These are phyloP conservation scores for Lasiodiplodia sp. DNA, from an alignment of 2,329 filamentous ascomycete genomes.

Conservation along the genomic window DNA sequence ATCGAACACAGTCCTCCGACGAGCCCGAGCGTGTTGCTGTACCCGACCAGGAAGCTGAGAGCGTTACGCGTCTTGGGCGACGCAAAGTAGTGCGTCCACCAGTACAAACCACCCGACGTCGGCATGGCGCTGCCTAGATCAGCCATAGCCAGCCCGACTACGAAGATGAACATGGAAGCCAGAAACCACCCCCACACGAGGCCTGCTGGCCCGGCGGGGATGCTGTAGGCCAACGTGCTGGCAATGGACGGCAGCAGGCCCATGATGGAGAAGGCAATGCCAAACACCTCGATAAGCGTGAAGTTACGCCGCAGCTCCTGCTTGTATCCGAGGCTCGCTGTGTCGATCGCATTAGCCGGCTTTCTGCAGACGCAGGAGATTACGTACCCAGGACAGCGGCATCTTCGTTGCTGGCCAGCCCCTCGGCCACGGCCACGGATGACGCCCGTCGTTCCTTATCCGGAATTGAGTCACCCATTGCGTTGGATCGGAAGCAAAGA, in stretches of 20 bases:
- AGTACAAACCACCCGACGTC: slow-evolving; percentile 66
- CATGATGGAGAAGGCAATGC: slow-evolving; percentile 59
- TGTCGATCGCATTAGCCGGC: not conserved
- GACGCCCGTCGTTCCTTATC: slow-evolving; percentile 21
- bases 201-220: slow-evolving; percentile 66
- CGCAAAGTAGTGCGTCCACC: slow-evolving; percentile 67
- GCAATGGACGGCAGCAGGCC: slow-evolving; percentile 67
- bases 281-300: slow-evolving; percentile 68
- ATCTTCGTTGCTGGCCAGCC: slow-evolving; percentile 48
- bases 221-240: slow-evolving; percentile 64
- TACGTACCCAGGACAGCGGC: slow-evolving; percentile 48
- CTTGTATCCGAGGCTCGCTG: slow-evolving; percentile 54
- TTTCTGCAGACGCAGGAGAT: not conserved
- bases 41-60: slow-evolving; percentile 66
- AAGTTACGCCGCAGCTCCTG: slow-evolving; percentile 69
- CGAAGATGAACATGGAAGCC: slow-evolving; percentile 64
- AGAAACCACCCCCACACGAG: slow-evolving; percentile 70
- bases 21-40: slow-evolving; percentile 67
- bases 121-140: slow-evolving; percentile 57
- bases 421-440: slow-evolving; percentile 31
- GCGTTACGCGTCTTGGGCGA: slow-evolving; percentile 63
- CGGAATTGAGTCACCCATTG: not conserved
- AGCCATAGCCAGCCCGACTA: slow-evolving; percentile 67
- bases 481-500: slow-evolving; percentile 2
- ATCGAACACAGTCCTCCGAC: slow-evolving; percentile 69